Evolutionary conservation across 2,329 filamentous ascomycete species (phyloP).

Genomic region (Colletotrichum sp.): DNA sequence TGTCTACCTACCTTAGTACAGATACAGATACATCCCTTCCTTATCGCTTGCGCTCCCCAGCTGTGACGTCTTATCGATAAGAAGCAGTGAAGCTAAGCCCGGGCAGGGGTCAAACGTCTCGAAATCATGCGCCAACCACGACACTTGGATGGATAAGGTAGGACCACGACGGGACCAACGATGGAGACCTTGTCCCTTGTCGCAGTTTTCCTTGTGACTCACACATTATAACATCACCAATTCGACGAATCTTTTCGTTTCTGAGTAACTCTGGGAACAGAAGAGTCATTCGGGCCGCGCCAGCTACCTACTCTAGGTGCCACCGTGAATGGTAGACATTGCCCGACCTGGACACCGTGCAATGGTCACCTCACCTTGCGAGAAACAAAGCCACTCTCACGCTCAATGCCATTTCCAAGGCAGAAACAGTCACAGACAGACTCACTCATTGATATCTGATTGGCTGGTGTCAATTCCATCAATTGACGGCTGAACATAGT

Average conservation of each 20-base stretch:
- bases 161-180: background rate
- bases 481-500: background rate
- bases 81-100: background rate
- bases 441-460: background rate
- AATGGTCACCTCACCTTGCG: background rate
- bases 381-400: background rate
- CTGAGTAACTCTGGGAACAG: background rate
- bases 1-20: background rate
- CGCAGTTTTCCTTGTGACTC: background rate
- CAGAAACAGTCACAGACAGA: background rate
- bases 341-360: background rate
- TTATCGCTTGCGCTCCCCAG: background rate
- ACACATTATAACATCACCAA: background rate
- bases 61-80: conserved; percentile 16
- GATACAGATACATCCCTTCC: background rate
- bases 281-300: background rate
- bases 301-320: background rate
- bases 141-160: background rate
- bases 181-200: background rate
- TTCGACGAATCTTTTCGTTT: background rate
- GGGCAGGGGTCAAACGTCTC: conserved; percentile 3
- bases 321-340: background rate
- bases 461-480: background rate
- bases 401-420: background rate
- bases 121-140: background rate